Base-by-base conservation (phyloP, 441 rosid species). In the Brassica balearica region DNA sequence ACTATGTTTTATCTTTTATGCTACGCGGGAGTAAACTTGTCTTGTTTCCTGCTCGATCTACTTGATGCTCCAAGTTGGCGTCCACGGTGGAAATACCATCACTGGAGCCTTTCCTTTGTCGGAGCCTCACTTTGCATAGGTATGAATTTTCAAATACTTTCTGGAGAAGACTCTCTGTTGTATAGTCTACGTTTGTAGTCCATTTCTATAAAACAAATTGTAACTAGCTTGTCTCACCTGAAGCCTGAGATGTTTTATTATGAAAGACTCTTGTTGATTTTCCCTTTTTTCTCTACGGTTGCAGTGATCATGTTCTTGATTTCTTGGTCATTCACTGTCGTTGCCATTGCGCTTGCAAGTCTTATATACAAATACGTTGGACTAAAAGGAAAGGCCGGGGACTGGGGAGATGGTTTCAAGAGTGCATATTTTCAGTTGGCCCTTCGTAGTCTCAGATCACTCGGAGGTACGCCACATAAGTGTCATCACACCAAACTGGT, bases 31-130 rank as follows among this genome's bases (percentile, higher is more conserved):
- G 99, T 96, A 83, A 96, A 96, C 88, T 85, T 96, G 88, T 96
- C 98, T 77, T 96, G 99, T 88, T 96, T 94, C 90, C 97, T 96
- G 81, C 89, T 96, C 69, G 99, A 94, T 85, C 96, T 96, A 87
- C 92, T 96, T 46, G 99, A 96, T 88, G 98, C 99, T 82, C 99
- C 99, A 71, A 96, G 99, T 85, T 96, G 99, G 99, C 97, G 97
- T 75, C 99, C 99, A 65, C 87, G 99, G 81, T 96, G 99, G 98
- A 94, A 96, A 81, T 90, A 94, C 85, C 99, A 94, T 87, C 99
- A 94, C 56, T 96, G 99, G 99, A 91, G 97, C 86, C 89, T 94
- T 68, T 96, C 99, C 55, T 89, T 96, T 81, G 92, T 96, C 41
- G 98, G 99, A 79, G 98, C 99, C 62, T 83, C 91, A 69, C 90